Conservation (phyloP, 1,284 basidiomycete species). For the Ceratobasidium sp. region DNA sequence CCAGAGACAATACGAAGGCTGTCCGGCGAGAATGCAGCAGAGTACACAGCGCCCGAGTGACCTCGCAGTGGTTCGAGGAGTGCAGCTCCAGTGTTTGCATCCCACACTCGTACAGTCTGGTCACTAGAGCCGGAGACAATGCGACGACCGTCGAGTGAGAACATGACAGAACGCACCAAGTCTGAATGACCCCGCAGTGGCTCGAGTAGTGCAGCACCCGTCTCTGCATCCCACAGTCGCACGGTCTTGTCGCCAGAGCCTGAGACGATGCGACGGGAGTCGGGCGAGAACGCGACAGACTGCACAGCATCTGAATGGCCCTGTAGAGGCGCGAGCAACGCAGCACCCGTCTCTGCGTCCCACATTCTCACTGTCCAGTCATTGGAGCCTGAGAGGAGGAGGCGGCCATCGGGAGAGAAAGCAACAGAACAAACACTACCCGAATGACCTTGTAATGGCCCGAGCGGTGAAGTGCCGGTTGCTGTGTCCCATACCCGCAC, state of each 20-base stretch:
- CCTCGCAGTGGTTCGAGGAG: not conserved
- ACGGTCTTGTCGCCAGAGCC: slow-evolving; percentile 22
- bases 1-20: no score
- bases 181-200: slow-evolving; percentile 38
- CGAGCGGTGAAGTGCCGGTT: not conserved
- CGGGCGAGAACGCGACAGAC: slow-evolving; percentile 38
- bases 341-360: slow-evolving; percentile 36
- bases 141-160: slow-evolving; percentile 18
- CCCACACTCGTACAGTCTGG: no score
- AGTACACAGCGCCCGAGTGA: not conserved
- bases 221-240: slow-evolving; percentile 40
- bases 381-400: slow-evolving; percentile 35
- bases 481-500: slow-evolving; percentile 43
- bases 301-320: not conserved
- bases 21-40: no score
- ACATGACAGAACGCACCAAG: slow-evolving; percentile 6
- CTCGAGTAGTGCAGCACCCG: slow-evolving; percentile 1
- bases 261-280: slow-evolving; percentile 24
- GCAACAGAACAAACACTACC: slow-evolving; percentile 16
- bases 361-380: slow-evolving; percentile 43
- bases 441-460: not conserved
- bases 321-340: not conserved
- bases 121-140: no score
- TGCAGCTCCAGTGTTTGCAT: not conserved
- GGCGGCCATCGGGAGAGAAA: slow-evolving; percentile 43